These are phyloP conservation scores for Arabidopsis arenosa DNA, from an alignment of 345 rosid species.

Conservation along the genomic window DNA sequence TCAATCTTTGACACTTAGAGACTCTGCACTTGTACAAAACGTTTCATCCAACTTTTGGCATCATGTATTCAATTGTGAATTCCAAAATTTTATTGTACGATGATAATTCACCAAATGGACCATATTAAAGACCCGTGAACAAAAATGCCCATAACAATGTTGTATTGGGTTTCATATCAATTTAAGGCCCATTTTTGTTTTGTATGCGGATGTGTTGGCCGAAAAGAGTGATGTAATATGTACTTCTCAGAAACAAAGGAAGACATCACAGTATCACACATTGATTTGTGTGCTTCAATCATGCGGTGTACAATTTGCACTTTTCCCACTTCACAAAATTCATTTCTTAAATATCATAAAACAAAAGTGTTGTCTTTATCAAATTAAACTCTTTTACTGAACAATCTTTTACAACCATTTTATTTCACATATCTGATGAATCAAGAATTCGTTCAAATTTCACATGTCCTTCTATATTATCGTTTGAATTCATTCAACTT, in stretches of 20 bases:
- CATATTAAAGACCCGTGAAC: not conserved
- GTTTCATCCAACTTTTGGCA: not conserved
- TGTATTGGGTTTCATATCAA: not conserved
- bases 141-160: not conserved
- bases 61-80: not conserved
- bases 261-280: conserved; percentile 14
- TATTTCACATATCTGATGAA: not conserved
- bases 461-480: not conserved
- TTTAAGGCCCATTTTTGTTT: conserved; percentile 18
- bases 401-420: not conserved
- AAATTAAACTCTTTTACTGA: not conserved
- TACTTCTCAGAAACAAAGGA: conserved; percentile 1
- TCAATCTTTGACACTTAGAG: not conserved
- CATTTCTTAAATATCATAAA: not conserved
- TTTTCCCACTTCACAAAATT: conserved; percentile 2
- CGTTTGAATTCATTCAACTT: not conserved
- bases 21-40: not conserved
- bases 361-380: not conserved
- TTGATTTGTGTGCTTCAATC: conserved; percentile 40
- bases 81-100: not conserved
- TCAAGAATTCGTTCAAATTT: not conserved
- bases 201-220: not conserved
- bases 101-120: not conserved
- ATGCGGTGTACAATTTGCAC: conserved; percentile 36
- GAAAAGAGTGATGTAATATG: not conserved